Percentiles rank a stretch among this genome's conserved stretches.
Evolutionary conservation across 345 rosid genomes (phyloP).

Genomic region (Laguncularia racemosa): DNA sequence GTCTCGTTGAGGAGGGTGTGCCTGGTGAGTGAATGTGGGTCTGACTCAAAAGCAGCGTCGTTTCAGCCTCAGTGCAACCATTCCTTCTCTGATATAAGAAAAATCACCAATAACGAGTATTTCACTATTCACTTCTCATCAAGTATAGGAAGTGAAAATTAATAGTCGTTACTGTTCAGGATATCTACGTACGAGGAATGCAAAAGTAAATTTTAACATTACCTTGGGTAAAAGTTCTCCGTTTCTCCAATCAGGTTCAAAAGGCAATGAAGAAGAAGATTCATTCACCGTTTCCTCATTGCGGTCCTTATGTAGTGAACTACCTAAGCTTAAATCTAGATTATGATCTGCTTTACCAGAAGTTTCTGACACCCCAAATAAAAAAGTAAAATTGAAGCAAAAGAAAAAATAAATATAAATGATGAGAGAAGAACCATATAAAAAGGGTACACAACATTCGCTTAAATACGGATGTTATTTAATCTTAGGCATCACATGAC

Average conservation of each 20-base stretch:
- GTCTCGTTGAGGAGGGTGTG: constrained; percentile 10
- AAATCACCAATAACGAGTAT: not conserved
- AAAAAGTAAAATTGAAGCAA: not conserved
- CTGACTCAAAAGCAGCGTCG: constrained; percentile 48
- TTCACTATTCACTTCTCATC: not conserved
- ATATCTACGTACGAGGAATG: too few species aligned
- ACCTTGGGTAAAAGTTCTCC: constrained; percentile 40
- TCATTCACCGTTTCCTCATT: constrained; percentile 12
- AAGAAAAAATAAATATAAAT: not conserved
- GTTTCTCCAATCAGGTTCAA: constrained; percentile 35
- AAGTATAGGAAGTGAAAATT: not conserved
- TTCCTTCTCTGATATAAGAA: constrained; percentile 15
- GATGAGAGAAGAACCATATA: not conserved
- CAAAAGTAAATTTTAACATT: not conserved
- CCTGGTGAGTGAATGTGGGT: constrained; percentile 43
- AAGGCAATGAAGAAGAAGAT: constrained; percentile 13
- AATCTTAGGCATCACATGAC: not conserved
- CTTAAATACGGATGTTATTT: not conserved
- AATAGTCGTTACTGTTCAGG: not conserved
- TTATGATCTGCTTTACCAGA: constrained; percentile 44
- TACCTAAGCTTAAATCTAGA: constrained; percentile 85
- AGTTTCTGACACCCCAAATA: constrained; percentile 19
- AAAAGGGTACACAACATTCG: not conserved
- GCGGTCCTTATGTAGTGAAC: constrained; percentile 32
- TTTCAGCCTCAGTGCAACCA: constrained; percentile 36